Conservation (phyloP, 2,329 filamentous ascomycete genomes). For the Aspergillus ochraceoroseus region DNA sequence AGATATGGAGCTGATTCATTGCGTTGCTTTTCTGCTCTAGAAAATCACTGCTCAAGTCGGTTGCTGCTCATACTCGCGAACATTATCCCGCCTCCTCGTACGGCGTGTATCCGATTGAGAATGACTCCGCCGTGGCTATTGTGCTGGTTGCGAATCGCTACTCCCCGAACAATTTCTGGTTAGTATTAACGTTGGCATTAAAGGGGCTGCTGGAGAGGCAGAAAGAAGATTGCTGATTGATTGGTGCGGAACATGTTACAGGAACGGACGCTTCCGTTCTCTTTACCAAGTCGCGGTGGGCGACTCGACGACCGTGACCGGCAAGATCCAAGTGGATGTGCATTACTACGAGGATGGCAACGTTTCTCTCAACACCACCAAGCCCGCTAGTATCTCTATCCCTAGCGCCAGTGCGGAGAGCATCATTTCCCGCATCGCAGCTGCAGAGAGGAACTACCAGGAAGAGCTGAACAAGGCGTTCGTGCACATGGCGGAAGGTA, state of each 20-base stretch:
- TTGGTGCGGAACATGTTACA: slow-evolving; percentile 34
- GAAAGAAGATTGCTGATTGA: background rate
- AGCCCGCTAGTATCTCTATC: slow-evolving; percentile 62
- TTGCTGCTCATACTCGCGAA: slow-evolving; percentile 72
- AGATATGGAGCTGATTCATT: no score
- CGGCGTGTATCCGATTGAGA: slow-evolving; percentile 74
- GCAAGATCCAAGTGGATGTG: slow-evolving; percentile 85
- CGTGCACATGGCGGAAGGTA: slow-evolving; percentile 79
- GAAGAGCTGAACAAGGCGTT: slow-evolving; percentile 93
- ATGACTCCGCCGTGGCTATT: slow-evolving; percentile 71
- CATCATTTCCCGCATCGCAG: slow-evolving; percentile 71
- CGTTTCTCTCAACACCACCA: slow-evolving; percentile 85
- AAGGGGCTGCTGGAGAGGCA: background rate
- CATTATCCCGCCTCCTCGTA: slow-evolving; percentile 80
- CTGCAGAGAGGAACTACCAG: slow-evolving; percentile 85
- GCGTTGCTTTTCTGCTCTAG: slow-evolving; percentile 49
- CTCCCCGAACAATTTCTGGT: slow-evolving; percentile 97
- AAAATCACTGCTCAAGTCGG: slow-evolving; percentile 74
- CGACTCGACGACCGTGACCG: slow-evolving; percentile 57
- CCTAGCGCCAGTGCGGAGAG: slow-evolving; percentile 61
- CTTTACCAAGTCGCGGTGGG: slow-evolving; percentile 73
- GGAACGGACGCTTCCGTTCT: slow-evolving; percentile 95
- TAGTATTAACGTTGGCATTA: slow-evolving; percentile 20
- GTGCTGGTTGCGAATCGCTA: slow-evolving; percentile 93
- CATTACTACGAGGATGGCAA: slow-evolving; percentile 99